phyloP scores from a whole-genome alignment of 176 grass and related monocot genomes.

The Oryza longistaminata region DNA sequence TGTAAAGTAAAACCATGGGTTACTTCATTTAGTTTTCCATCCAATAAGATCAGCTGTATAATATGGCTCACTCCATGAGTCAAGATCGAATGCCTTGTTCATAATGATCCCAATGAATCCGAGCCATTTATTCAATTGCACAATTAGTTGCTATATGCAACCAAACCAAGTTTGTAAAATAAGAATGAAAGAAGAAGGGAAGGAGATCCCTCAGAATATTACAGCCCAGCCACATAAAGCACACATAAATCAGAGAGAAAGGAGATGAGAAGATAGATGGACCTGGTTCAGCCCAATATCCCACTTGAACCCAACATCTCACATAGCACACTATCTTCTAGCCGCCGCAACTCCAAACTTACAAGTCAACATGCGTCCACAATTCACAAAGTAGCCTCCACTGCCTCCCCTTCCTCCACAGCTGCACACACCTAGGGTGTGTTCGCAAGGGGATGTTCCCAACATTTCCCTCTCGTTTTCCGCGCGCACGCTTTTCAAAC shows the following conservation, averaged over 20 bases:
- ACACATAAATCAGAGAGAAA: not conserved
- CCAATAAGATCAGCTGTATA: not conserved
- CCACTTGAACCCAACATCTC: not conserved
- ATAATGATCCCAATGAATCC: not conserved
- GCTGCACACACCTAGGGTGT: not conserved
- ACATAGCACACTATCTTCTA: not conserved
- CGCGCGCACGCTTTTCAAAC: no score
- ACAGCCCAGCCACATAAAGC: not conserved
- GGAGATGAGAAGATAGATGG: not conserved
- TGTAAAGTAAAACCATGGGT: not conserved
- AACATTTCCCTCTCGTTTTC: no score
- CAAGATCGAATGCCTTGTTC: not conserved
- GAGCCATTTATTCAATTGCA: not conserved
- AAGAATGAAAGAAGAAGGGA: not conserved
- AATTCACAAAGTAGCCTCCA: not conserved
- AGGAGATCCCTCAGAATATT: not conserved
- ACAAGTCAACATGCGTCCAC: no score
- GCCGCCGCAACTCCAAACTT: no score
- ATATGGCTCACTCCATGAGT: conserved; percentile 1
- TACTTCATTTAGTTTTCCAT: conserved; percentile 6
- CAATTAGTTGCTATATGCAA: not conserved
- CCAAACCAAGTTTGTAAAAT: not conserved
- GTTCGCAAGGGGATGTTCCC: no score
- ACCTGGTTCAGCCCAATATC: not conserved
- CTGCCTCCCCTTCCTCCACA: not conserved